A percentile compares a stretch with the other conserved stretches of the same genome.
Evolutionary conservation across 169 alveolate species (phyloP).

Genomic region (Pseudocohnilembus persalinus): DNA sequence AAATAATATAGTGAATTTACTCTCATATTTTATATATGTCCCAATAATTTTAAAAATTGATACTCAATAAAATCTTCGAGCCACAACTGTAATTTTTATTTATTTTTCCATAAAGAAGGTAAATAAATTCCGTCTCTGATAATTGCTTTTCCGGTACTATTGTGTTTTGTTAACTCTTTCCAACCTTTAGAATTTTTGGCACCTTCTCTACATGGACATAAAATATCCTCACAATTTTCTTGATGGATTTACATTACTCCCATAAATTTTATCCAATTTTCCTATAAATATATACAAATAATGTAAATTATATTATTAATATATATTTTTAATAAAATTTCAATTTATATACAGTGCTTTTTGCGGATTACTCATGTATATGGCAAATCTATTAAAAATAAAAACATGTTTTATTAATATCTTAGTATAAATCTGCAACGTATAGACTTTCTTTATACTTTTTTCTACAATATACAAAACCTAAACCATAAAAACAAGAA

Average conservation of each 20-base stretch:
- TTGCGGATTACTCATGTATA: background rate
- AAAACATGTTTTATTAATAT: background rate
- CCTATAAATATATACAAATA: background rate
- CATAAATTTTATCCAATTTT: background rate
- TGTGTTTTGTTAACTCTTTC: too few species aligned
- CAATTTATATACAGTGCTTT: background rate
- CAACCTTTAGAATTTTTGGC: too few species aligned
- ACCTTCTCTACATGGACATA: background rate
- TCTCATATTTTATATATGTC: background rate
- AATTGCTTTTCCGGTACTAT: background rate
- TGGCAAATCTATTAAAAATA: too few species aligned
- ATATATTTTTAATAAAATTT: too few species aligned
- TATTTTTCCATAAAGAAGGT: too few species aligned
- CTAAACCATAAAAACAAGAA: too few species aligned
- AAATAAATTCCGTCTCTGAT: background rate
- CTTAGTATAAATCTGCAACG: too few species aligned
- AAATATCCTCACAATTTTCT: background rate
- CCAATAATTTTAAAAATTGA: background rate
- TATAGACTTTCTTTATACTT: too few species aligned
- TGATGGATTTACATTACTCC: background rate
- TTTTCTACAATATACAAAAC: too few species aligned
- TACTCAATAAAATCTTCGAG: background rate
- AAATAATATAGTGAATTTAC: background rate
- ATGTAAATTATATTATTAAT: background rate
- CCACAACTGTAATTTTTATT: background rate